Base-by-base conservation (phyloP, 1,284 basidiomycete genomes). In the Hypsizygus ulmarius region DNA sequence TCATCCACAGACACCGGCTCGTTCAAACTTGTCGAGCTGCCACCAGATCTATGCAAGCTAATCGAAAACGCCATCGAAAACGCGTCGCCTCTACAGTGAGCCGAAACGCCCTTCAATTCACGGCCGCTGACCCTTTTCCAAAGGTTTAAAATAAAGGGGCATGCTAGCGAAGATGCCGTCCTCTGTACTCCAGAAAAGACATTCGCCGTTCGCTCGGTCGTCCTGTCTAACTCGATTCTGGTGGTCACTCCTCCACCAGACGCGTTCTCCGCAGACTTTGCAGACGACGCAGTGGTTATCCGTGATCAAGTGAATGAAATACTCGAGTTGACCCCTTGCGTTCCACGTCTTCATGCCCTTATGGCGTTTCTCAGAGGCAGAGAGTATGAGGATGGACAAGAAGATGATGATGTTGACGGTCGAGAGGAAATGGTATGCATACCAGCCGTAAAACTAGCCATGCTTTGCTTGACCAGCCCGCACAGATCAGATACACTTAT, bases 211-310 rank as follows among this genome's bases (percentile, higher is more conserved):
- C 84, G 93, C 49, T 88, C 91, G 0, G 84, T 97, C 6, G 75
- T 80, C 3, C 72, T 95, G 39, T 96, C 93, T 12, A 97, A 97
- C 64, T 85, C 90, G 1, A 71, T 94, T 29, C 73, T 92, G 10
- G 77, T 96, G 38, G 74, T 87, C 44, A 83, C 84, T 2, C 69
- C 82, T 9, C 72, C 78, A 3, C 61, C 68, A 27, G 68, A 68
- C 51, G 60, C 56, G 9, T 57, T 60, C n/a, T 59, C 58, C 3
- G 54, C 61, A 10, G 50, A 60, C 14, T 61, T 63, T 21, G 48
- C 61, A 18, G 65, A 65, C 9, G 63, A 72, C 36, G 66, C 71
- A 35, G 68, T 84, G 11, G 74, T 82, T 46, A 82, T 92, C 45
- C 78, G 81, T 43, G 87, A 88, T 52, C 80, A 84, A 56, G 70